Conservation (phyloP, 148 eudicot genomes). For the Mesembryanthemum crystallinum region DNA sequence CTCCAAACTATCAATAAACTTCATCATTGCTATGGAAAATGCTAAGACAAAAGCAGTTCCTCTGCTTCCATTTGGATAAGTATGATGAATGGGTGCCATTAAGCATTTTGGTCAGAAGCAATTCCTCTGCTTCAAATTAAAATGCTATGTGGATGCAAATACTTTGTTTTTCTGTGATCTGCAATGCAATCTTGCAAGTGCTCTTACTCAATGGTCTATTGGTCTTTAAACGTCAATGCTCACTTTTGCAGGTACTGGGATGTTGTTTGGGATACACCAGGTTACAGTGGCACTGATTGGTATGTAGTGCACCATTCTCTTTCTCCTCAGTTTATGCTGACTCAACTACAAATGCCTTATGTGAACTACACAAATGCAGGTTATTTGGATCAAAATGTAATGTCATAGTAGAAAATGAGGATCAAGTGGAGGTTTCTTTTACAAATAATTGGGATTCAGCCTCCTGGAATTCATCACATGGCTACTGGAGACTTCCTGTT, state of each 20-base stretch:
- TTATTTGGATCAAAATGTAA: slow-evolving; percentile 39
- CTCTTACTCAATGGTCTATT: background rate
- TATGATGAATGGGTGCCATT: background rate
- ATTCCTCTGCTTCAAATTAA: background rate
- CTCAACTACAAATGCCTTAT: background rate
- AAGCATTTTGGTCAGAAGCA: background rate
- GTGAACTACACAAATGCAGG: slow-evolving; percentile 32
- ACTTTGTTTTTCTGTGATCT: background rate
- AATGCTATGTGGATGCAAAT: background rate
- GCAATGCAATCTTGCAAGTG: background rate
- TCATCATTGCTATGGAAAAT: background rate
- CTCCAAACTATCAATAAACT: background rate
- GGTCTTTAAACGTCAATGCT: background rate
- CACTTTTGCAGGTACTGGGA: slow-evolving; percentile 45
- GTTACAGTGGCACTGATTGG: slow-evolving; percentile 29
- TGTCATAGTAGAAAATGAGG: slow-evolving; percentile 38
- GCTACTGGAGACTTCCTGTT: slow-evolving; percentile 32
- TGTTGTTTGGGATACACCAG: slow-evolving; percentile 31
- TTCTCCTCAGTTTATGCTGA: background rate
- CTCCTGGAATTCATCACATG: slow-evolving; percentile 27
- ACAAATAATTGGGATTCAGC: slow-evolving; percentile 34
- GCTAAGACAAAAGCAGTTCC: background rate
- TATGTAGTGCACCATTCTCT: background rate
- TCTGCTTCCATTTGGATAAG: background rate
- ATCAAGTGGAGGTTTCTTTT: slow-evolving; percentile 64